Conservation (phyloP, 2,329 filamentous ascomycete genomes). For the Iodosphaeria phyllophila region DNA sequence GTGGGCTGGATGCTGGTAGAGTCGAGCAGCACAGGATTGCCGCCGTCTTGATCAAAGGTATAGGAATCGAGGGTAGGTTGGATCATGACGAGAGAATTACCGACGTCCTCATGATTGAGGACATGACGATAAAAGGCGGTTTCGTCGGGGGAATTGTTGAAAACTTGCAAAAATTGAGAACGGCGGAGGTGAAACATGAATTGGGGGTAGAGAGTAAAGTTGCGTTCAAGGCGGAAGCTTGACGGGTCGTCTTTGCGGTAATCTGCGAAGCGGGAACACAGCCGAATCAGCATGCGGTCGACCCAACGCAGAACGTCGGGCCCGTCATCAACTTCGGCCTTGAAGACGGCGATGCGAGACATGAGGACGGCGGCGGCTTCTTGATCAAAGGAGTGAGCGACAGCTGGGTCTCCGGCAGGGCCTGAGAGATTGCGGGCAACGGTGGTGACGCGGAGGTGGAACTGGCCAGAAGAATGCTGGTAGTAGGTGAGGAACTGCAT, state of each 20-base stretch:
- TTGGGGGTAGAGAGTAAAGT: slow-evolving; percentile 95
- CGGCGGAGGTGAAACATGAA: slow-evolving; percentile 99
- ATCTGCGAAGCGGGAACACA: slow-evolving; percentile 93
- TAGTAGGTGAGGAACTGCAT: slow-evolving; percentile 99
- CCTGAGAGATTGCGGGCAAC: slow-evolving; percentile 82
- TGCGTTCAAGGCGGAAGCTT: slow-evolving; percentile 93
- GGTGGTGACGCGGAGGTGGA: slow-evolving; percentile 88
- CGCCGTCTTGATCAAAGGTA: slow-evolving; percentile 87
- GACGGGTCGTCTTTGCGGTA: slow-evolving; percentile 97
- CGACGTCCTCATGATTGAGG: slow-evolving; percentile 89
- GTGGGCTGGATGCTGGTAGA: slow-evolving; percentile 91
- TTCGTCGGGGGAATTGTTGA: slow-evolving; percentile 98
- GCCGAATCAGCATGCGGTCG: slow-evolving; percentile 89
- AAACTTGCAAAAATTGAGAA: slow-evolving; percentile 95
- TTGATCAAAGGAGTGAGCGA: slow-evolving; percentile 95
- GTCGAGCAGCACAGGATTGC: slow-evolving; percentile 83
- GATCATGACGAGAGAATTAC: slow-evolving; percentile 96
- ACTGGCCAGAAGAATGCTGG: slow-evolving; percentile 90
- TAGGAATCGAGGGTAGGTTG: slow-evolving; percentile 96
- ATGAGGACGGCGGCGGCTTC: slow-evolving; percentile 95
- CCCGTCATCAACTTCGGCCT: slow-evolving; percentile 93
- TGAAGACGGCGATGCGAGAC: slow-evolving; percentile 98
- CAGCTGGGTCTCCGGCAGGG: slow-evolving; percentile 80
- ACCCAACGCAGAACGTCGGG: slow-evolving; percentile 98
- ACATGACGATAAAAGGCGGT: slow-evolving; percentile 98